Conservation (phyloP, 352 stramenopile genomes). For the Phytophthora pistaciae region DNA sequence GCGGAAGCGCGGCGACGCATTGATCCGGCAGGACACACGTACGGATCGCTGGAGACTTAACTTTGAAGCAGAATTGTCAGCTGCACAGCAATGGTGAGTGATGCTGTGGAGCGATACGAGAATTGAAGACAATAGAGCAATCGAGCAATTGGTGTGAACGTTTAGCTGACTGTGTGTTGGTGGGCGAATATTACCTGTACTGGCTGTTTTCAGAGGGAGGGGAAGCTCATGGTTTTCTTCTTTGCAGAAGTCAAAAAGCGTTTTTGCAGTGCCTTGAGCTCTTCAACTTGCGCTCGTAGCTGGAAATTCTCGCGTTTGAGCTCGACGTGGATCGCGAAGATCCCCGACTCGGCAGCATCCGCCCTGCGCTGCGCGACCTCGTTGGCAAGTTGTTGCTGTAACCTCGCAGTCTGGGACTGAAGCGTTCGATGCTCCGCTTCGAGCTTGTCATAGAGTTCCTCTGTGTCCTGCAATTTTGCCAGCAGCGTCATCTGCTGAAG, state of each 20-base stretch:
- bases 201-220: conserved; percentile 40
- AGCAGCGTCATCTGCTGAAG: conserved; percentile 37
- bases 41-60: conserved; percentile 83
- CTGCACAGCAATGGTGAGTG: conserved; percentile 3
- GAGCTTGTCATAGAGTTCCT: conserved; percentile 28
- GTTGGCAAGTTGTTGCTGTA: conserved; percentile 31
- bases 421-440: conserved; percentile 25
- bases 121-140: conserved; percentile 31
- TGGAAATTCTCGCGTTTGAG: conserved; percentile 82
- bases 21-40: conserved; percentile 79
- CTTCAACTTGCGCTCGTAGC: conserved; percentile 68
- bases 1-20: conserved; percentile 67
- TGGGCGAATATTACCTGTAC: conserved; percentile 9
- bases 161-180: conserved; percentile 15
- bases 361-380: conserved; percentile 35
- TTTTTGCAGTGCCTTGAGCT: conserved; percentile 76
- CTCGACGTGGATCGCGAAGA: conserved; percentile 78
- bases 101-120: conserved; percentile 4
- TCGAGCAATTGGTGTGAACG: conserved; percentile 16
- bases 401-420: conserved; percentile 18
- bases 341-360: conserved; percentile 26
- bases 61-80: conserved; percentile 16
- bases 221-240: conserved; percentile 80
- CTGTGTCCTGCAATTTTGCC: conserved; percentile 28
- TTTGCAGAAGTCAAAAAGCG: conserved; percentile 75